These are phyloP conservation scores for Kuraishia floccosa DNA, from an alignment of 805 yeast genomes.

Conservation along the genomic window DNA sequence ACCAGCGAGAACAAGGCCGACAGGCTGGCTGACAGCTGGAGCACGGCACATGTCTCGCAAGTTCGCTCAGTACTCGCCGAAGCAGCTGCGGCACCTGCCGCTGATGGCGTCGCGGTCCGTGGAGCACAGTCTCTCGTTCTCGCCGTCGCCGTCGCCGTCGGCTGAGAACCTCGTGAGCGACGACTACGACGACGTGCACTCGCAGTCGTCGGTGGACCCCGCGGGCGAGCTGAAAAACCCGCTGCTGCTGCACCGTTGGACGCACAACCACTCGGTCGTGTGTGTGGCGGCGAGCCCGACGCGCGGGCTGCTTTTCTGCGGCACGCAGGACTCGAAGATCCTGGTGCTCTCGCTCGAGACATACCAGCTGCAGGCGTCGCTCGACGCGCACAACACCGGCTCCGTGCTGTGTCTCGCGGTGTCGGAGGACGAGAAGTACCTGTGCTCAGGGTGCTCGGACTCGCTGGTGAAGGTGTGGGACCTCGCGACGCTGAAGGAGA, in stretches of 20 bases:
- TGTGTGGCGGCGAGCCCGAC: slow-evolving; percentile 56
- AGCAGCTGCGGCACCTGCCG: too few species aligned
- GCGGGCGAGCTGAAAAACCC: too few species aligned
- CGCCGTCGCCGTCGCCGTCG: too few species aligned
- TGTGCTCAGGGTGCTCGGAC: slow-evolving; percentile 86
- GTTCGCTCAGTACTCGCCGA: too few species aligned
- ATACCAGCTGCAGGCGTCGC: slow-evolving; percentile 39
- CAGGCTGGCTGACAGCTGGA: too few species aligned
- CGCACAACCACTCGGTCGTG: slow-evolving; percentile 57
- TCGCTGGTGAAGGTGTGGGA: slow-evolving; percentile 85
- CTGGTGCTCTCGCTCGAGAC: slow-evolving; percentile 57
- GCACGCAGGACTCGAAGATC: slow-evolving; percentile 80
- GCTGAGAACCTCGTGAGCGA: too few species aligned
- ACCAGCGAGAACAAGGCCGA: too few species aligned
- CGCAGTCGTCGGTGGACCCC: too few species aligned
- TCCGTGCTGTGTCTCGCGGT: slow-evolving; percentile 63
- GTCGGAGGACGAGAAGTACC: slow-evolving; percentile 38
- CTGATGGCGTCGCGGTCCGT: too few species aligned
- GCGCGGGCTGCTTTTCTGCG: slow-evolving; percentile 61
- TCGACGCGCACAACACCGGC: slow-evolving; percentile 59
- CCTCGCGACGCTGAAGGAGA: slow-evolving; percentile 30
- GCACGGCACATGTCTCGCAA: too few species aligned
- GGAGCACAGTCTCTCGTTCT: too few species aligned
- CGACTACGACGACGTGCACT: too few species aligned
- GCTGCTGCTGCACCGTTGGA: slow-evolving; percentile 62